These are phyloP conservation scores for Candida sanyaensis DNA, from an alignment of 1,139 yeast genomes.

Conservation along the genomic window DNA sequence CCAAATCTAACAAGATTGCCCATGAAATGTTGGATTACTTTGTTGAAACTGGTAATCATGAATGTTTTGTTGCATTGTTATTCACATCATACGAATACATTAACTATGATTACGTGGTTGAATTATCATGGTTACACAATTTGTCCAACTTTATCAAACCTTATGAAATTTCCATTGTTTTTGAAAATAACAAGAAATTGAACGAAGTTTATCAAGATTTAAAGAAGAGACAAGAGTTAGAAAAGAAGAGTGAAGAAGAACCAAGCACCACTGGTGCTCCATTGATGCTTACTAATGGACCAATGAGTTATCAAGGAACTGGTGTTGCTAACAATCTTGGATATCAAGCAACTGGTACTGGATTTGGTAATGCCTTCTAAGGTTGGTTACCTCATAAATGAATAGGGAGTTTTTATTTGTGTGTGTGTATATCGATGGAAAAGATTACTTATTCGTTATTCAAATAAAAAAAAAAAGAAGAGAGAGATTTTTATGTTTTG, in stretches of 20 bases:
- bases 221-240: slow-evolving; percentile 66
- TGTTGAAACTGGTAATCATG: slow-evolving; percentile 96
- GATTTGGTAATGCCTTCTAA: slow-evolving; percentile 57
- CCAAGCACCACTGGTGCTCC: slow-evolving; percentile 47
- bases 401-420: not conserved
- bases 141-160: slow-evolving; percentile 84
- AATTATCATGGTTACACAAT: slow-evolving; percentile 87
- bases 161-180: slow-evolving; percentile 78
- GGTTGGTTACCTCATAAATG: not conserved
- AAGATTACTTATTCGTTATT: not conserved
- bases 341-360: slow-evolving; percentile 17
- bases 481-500: slow-evolving; percentile 5
- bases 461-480: not conserved
- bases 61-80: slow-evolving; percentile 88
- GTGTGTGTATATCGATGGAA: not conserved
- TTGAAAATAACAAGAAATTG: slow-evolving; percentile 73
- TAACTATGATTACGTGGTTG: slow-evolving; percentile 81
- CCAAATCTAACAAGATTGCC: slow-evolving; percentile 77
- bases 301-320: slow-evolving; percentile 61
- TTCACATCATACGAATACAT: slow-evolving; percentile 84
- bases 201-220: slow-evolving; percentile 69
- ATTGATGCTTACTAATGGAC: slow-evolving; percentile 69
- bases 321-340: slow-evolving; percentile 46
- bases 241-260: slow-evolving; percentile 52
- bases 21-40: slow-evolving; percentile 89